Conservation (phyloP, 2,329 filamentous ascomycete genomes). For the Albophoma yamanashiensis region DNA sequence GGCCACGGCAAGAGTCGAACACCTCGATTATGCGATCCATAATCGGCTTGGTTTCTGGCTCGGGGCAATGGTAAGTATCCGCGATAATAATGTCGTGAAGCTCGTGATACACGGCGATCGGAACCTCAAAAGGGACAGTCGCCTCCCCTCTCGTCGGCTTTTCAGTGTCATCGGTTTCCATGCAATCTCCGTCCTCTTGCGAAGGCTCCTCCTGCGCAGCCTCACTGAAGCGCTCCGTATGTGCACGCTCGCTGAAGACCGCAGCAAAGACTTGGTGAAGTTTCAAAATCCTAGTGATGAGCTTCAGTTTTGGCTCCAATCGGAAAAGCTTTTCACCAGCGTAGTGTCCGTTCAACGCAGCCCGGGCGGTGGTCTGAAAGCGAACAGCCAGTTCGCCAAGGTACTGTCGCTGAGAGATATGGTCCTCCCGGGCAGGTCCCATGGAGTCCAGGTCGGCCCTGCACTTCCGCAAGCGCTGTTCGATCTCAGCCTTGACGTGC, state of each 20-base stretch:
- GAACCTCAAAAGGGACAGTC: not conserved
- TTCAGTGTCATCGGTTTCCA: not conserved
- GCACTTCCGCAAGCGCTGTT: conserved; percentile 3
- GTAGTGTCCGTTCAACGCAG: conserved; percentile 25
- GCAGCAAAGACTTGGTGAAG: conserved; percentile 25
- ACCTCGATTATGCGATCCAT: conserved; percentile 13
- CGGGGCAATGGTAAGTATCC: not conserved
- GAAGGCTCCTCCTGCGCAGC: not conserved
- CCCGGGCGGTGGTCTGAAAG: conserved; percentile 16
- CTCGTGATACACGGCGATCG: conserved; percentile 1
- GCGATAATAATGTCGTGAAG: conserved; percentile 1
- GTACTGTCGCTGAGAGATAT: conserved; percentile 21
- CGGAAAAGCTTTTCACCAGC: conserved; percentile 18
- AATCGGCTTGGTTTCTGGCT: not conserved
- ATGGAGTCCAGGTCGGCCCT: conserved; percentile 13
- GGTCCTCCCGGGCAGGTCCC: conserved; percentile 16
- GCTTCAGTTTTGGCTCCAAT: conserved; percentile 12
- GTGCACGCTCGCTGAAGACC: conserved; percentile 12
- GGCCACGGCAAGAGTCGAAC: conserved; percentile 2
- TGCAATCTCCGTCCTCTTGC: not conserved
- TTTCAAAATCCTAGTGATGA: conserved; percentile 26
- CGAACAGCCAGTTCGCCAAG: conserved; percentile 20
- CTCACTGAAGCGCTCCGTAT: conserved; percentile 7
- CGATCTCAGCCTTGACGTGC: conserved; percentile 20
- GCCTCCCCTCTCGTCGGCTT: not conserved